These are phyloP conservation scores for Sarcocystis neurona DNA, from an alignment of 169 alveolate species.

Conservation along the genomic window DNA sequence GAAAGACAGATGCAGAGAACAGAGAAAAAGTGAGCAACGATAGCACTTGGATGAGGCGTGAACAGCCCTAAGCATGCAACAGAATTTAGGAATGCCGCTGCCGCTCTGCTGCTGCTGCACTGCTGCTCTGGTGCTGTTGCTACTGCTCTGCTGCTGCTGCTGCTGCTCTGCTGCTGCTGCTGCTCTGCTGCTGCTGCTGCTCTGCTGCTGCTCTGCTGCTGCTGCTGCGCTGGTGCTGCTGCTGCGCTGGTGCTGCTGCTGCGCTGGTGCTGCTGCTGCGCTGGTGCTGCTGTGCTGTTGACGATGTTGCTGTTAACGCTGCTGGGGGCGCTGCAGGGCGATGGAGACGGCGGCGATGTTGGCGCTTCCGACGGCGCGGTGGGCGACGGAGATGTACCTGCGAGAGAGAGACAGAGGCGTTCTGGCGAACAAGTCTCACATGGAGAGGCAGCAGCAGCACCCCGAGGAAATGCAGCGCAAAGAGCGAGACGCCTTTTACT, in stretches of 20 bases:
- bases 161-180: not conserved
- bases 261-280: too few relatives aligned
- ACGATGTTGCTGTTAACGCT: not conserved
- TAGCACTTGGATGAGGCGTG: too few relatives aligned
- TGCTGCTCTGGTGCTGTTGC: too few relatives aligned
- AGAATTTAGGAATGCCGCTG: too few relatives aligned
- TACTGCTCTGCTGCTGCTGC: too few relatives aligned
- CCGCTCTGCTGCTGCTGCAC: too few relatives aligned
- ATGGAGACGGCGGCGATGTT: constrained; percentile 77
- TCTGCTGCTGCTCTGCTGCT: too few relatives aligned
- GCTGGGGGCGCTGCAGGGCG: constrained; percentile 56
- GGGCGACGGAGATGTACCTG: constrained; percentile 68
- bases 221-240: too few relatives aligned
- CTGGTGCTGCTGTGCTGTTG: not conserved
- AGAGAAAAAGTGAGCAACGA: too few relatives aligned
- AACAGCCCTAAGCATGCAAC: too few relatives aligned
- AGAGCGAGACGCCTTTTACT: constrained; percentile 71
- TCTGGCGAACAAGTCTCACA: constrained; percentile 71
- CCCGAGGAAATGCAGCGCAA: constrained; percentile 71
- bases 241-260: too few relatives aligned
- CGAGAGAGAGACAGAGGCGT: constrained; percentile 77
- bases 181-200: not conserved
- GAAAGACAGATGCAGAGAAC: too few relatives aligned
- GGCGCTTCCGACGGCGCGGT: constrained; percentile 72
- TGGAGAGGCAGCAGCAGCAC: constrained; percentile 64